Conservation (phyloP, 169 alveolate species). For the Ichthyophthirius multifiliis region DNA sequence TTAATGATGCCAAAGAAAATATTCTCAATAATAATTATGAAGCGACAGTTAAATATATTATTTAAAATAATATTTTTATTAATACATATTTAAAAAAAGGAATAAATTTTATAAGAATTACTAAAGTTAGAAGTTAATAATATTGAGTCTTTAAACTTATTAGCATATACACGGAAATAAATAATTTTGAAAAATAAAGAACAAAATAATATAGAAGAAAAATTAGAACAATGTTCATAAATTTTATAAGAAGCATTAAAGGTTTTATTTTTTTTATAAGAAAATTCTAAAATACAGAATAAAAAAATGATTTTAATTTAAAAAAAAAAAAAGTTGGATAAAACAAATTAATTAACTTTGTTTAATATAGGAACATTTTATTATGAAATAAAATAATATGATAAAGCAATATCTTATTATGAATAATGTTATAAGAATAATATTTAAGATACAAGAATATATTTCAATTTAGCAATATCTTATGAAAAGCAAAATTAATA, state of each 20-base stretch:
- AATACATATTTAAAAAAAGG: not conserved
- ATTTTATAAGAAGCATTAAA: not conserved
- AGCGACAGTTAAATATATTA: not conserved
- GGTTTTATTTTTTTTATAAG: not conserved
- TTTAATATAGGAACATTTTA: conserved; percentile 2
- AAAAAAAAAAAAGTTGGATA: not conserved
- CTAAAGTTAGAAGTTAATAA: not conserved
- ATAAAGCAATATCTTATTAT: not conserved
- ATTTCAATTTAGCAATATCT: not conserved
- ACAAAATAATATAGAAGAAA: not conserved
- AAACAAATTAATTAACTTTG: not conserved
- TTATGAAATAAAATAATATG: conserved; percentile 5
- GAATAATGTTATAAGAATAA: not conserved
- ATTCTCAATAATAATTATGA: not conserved
- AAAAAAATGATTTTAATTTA: not conserved
- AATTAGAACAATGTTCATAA: not conserved
- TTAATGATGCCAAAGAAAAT: not conserved
- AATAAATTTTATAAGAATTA: not conserved
- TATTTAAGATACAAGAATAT: not conserved
- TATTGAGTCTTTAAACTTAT: not conserved
- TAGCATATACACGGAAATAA: not conserved
- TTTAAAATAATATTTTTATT: not conserved
- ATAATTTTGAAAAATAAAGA: not conserved
- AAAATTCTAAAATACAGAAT: no score
- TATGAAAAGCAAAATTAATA: not conserved